Evolutionary conservation across 257 asterid species (phyloP).

Genomic region (Ballota nigra): DNA sequence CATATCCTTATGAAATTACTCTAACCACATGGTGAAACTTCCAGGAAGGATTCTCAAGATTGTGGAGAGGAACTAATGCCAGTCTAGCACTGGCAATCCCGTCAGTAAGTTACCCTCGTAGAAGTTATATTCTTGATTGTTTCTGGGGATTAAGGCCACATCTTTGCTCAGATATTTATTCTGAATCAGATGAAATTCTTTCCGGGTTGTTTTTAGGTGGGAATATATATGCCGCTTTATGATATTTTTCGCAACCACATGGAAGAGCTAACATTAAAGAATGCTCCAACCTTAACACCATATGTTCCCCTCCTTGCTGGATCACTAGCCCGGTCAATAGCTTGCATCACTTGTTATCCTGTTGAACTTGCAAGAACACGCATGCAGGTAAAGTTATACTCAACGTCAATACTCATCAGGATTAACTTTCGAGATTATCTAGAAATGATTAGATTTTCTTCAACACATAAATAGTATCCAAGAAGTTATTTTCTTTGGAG

Average conservation of each 20-base stretch:
- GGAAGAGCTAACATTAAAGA: slow-evolving; percentile 54
- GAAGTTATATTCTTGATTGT: slow-evolving; percentile 11
- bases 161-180: neutral
- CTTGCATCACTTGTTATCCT: slow-evolving; percentile 88
- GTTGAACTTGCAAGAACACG: slow-evolving; percentile 92
- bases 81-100: slow-evolving; percentile 90
- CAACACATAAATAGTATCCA: neutral
- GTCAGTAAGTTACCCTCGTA: slow-evolving; percentile 51
- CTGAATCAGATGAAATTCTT: neutral
- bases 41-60: slow-evolving; percentile 79
- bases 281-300: slow-evolving; percentile 54
- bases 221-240: slow-evolving; percentile 86
- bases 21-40: slow-evolving; percentile 27
- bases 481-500: too few relatives aligned
- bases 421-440: neutral
- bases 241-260: slow-evolving; percentile 70
- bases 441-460: neutral
- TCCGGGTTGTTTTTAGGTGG: slow-evolving; percentile 56
- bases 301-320: slow-evolving; percentile 84
- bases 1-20: neutral
- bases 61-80: slow-evolving; percentile 98
- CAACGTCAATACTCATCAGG: neutral
- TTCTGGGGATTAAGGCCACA: slow-evolving; percentile 9
- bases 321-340: slow-evolving; percentile 80
- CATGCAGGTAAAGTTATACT: slow-evolving; percentile 64